These are phyloP conservation scores for Aphanomyces astaci DNA, from an alignment of 352 stramenopile species.

Conservation along the genomic window DNA sequence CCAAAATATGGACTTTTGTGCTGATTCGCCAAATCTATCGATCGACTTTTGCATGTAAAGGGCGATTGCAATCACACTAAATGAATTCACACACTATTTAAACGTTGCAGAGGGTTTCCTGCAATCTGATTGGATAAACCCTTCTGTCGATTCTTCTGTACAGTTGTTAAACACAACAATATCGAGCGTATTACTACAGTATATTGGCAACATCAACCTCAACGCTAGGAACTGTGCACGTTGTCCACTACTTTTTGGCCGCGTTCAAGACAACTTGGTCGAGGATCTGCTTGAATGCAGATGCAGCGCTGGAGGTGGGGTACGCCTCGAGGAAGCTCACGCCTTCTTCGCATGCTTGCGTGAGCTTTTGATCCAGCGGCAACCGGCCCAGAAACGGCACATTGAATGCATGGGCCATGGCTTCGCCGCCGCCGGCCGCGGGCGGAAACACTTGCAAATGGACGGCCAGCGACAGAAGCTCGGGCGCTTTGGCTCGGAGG, in stretches of 20 bases:
- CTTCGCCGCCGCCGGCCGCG: slow-evolving; percentile 76
- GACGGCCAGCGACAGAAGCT: slow-evolving; percentile 61
- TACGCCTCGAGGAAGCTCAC: slow-evolving; percentile 90
- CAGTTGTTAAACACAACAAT: too few species aligned
- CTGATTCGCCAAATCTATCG: too few species aligned
- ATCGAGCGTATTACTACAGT: too few species aligned
- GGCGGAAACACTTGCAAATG: slow-evolving; percentile 89
- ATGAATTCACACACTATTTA: too few species aligned
- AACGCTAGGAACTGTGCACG: background rate
- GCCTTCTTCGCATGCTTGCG: slow-evolving; percentile 93
- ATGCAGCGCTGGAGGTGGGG: slow-evolving; percentile 55
- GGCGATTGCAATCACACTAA: too few species aligned
- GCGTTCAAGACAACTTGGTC: slow-evolving; percentile 24
- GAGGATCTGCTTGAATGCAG: slow-evolving; percentile 67
- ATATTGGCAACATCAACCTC: too few species aligned
- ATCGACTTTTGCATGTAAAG: too few species aligned
- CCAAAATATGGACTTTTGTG: too few species aligned
- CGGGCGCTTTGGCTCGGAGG: slow-evolving; percentile 78
- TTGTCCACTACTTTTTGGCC: slow-evolving; percentile 8
- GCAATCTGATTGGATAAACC: too few species aligned
- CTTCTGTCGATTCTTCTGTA: too few species aligned
- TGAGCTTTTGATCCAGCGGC: slow-evolving; percentile 96
- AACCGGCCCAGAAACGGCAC: slow-evolving; percentile 96
- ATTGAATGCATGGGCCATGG: slow-evolving; percentile 93
- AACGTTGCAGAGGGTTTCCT: too few species aligned